Evolutionary conservation across 805 yeast genomes (phyloP), one percentile per base, ranked within the genome.

Genomic region (Candida morakotiae): DNA sequence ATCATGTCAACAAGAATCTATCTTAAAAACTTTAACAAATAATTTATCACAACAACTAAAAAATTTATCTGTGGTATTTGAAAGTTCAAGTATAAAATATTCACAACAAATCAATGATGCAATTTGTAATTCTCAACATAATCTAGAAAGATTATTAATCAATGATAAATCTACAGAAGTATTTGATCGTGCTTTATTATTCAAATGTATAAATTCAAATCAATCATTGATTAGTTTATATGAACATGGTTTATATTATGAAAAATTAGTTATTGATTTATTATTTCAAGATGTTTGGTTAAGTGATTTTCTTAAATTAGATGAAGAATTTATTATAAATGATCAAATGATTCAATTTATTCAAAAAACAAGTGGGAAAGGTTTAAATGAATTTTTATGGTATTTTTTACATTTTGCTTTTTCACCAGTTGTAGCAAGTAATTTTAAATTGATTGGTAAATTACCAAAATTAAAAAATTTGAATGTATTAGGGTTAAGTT

Each of bases 331-430:
- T 20, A 34, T 34, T 3, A 26, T 34, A 3, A 34, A 34, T 26
- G 37, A 34, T 20, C 37, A 34, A 34, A 34, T 34, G 37, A 34
- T 34, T 25, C 29, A 34, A 10, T 34, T 34, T 15, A 26, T 34
- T 14, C 19, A 21, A 20, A 34, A 34, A 13, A 34, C 37, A 18
- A 16, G 19, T 26, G 37, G 29, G 11, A 25, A 34, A 15, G 37
- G 37, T 14, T 20, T 34, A 13, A 26, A 34, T 34, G 31, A 34
- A 19, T 26, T 34, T 26, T 19, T 34, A 15, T 34, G 30, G 37
- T 26, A 34, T 17, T 25, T 34, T 34, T 20, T 26, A 14, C 37
- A 34, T 26, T 34, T 34, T 34, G 37, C 37, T 18, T 34, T 34
- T 11, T 18, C 25, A 6, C 31, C 37, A 4, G 37, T 34, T n/a